Percentiles rank a stretch among this genome's conserved stretches.
phyloP scores from a whole-genome alignment of 108 stramenopile species.

The Discostella pseudostelligera region DNA sequence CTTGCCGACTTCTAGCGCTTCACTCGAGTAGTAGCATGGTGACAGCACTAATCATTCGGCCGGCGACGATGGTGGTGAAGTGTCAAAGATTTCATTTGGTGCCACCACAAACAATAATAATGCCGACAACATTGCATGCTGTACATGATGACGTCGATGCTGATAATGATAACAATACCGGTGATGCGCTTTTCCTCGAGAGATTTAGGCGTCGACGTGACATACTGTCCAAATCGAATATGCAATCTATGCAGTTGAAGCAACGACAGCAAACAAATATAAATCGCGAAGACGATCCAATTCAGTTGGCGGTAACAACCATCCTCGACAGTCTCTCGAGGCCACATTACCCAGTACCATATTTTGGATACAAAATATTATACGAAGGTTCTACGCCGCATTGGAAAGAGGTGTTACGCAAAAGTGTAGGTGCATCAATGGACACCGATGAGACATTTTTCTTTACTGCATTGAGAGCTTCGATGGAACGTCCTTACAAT shows the following conservation, averaged over 20 bases:
- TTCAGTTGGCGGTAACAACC: constrained; percentile 12
- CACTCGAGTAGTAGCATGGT: too few species aligned
- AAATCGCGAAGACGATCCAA: constrained; percentile 14
- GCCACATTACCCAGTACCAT: constrained; percentile 23
- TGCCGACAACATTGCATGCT: not conserved
- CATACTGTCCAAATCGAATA: not conserved
- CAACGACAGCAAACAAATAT: not conserved
- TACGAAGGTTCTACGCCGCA: constrained; percentile 33
- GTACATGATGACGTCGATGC: not conserved
- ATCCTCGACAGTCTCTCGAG: constrained; percentile 5
- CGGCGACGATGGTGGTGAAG: too few species aligned
- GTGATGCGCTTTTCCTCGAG: constrained; percentile 29
- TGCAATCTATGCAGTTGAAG: not conserved
- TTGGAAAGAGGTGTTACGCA: constrained; percentile 47
- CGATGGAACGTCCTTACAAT: constrained; percentile 54
- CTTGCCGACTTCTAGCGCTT: too few species aligned
- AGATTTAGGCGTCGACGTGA: constrained; percentile 29
- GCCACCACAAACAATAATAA: not conserved
- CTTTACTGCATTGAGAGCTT: constrained; percentile 42
- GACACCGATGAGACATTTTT: constrained; percentile 29
- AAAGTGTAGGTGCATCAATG: constrained; percentile 54
- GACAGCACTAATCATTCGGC: too few species aligned
- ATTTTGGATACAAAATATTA: constrained; percentile 43
- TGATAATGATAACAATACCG: not conserved
- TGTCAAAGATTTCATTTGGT: too few species aligned